Evolutionary conservation across 169 alveolate species (phyloP), one percentile per base, ranked within the genome.

Genomic region (Eimeria maxima): DNA sequence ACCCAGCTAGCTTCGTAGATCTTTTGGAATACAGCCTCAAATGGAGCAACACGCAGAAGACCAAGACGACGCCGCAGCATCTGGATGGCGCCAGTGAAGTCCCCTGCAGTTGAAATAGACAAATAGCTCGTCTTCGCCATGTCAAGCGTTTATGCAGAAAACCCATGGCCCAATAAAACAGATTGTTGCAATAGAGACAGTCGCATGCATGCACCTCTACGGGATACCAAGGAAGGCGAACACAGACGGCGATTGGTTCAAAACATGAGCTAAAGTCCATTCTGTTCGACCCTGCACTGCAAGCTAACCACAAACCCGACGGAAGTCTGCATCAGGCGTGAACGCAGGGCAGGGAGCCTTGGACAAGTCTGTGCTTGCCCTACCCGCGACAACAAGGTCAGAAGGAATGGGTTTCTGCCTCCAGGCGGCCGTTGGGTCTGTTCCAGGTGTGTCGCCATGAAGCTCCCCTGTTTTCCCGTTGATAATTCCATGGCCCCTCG

Each of bases 11-110:
- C 95, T 27, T 87, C 90, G 71, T 83, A 91, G 20, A 80, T 83
- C n/a, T 60, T 42, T 44, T 74, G 71, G 93, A 95, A 95, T 57
- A 95, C 71, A 1, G 96, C 81, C 55, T 89, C 65, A 33, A 95
- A 60, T 45, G 97, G 97, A 14, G 95, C 95, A 20, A 93, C 96
- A 63, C 95, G 95, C 60, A 69, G 86, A n/a, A 95, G 95, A 38
- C 95, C 97, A 27, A 95, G 90, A n/a, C 96, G 93, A 50, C 95
- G 90, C 90, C 90, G 95, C 92, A 95, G 93, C 87, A 74, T 81
- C 60, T 74, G 95, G 38, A 95, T 74, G 18, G 97, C 97, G 16
- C 69, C 92, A 0, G 83, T 50, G 80, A 95, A 95, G 57, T 95
- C 96, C 71, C 97, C 97, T 50, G 95, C 83, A 73, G 78, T 50